Conservation (phyloP, 805 yeast genomes). For the Metschnikowia borealis region DNA sequence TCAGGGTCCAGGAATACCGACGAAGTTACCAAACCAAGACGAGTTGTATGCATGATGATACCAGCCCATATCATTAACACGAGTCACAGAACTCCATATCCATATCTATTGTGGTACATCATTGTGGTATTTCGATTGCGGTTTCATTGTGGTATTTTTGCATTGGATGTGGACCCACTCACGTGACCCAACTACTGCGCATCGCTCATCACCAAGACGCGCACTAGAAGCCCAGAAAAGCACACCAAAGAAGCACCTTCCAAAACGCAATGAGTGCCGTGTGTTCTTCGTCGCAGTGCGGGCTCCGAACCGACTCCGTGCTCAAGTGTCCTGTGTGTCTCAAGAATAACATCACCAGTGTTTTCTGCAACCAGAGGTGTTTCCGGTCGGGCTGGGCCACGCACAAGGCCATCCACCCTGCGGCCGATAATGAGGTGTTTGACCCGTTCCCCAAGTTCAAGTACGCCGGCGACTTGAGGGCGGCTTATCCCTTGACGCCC, state of each 20-base stretch:
- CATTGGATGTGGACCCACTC: no score
- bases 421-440: slow-evolving; percentile 55
- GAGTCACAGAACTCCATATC: no score
- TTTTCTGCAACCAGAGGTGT: slow-evolving; percentile 82
- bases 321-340: slow-evolving; percentile 91
- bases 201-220: no score
- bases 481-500: slow-evolving; percentile 77
- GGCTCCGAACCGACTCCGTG: slow-evolving; percentile 68
- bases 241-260: no score
- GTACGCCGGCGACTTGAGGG: slow-evolving; percentile 71
- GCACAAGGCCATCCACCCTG: slow-evolving; percentile 72
- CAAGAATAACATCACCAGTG: slow-evolving; percentile 57
- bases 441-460: slow-evolving; percentile 83
- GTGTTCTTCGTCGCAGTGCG: slow-evolving; percentile 83
- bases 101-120: no score
- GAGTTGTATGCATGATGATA: no score
- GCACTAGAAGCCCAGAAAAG: no score
- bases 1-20: no score
- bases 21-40: no score
- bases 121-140: no score
- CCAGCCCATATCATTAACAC: no score
- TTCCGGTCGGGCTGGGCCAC: slow-evolving; percentile 66
- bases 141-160: no score
- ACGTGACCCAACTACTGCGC: background rate
- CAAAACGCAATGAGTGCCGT: slow-evolving; percentile 10